Conservation (phyloP, 805 yeast species). For the Candida fluviatilis region DNA sequence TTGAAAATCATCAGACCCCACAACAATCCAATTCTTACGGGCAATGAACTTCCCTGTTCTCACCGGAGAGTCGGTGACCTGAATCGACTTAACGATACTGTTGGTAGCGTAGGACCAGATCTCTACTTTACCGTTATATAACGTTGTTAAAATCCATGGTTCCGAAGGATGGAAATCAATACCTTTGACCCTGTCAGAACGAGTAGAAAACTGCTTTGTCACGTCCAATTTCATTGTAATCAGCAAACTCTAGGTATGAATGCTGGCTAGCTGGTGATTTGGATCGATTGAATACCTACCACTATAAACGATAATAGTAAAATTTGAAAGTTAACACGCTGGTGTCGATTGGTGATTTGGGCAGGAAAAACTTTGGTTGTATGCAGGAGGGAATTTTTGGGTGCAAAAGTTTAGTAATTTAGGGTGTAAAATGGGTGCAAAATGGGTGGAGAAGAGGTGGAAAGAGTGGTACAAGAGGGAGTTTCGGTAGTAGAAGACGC, state of each 20-base stretch:
- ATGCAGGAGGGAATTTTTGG: background rate
- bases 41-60: slow-evolving; percentile 95
- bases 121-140: slow-evolving; percentile 85
- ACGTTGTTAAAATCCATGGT: slow-evolving; percentile 93
- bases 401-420: background rate
- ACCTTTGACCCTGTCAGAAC: slow-evolving; percentile 96
- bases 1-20: slow-evolving; percentile 95
- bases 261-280: background rate
- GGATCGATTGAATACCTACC: background rate
- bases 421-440: background rate
- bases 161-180: slow-evolving; percentile 97
- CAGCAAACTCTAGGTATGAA: background rate
- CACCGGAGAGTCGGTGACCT: slow-evolving; percentile 93
- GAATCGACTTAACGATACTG: slow-evolving; percentile 79
- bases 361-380: background rate
- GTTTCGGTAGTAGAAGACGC: no score
- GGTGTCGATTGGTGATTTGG: slow-evolving; percentile 4
- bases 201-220: slow-evolving; percentile 78
- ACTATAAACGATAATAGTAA: background rate
- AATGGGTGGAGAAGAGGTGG: no score
- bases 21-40: slow-evolving; percentile 94
- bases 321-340: slow-evolving; percentile 3
- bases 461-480: no score
- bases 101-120: slow-evolving; percentile 92
- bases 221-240: slow-evolving; percentile 38